Evolutionary conservation across 805 yeast species (phyloP).

Genomic region (Cyberlindnera sargentensis): DNA sequence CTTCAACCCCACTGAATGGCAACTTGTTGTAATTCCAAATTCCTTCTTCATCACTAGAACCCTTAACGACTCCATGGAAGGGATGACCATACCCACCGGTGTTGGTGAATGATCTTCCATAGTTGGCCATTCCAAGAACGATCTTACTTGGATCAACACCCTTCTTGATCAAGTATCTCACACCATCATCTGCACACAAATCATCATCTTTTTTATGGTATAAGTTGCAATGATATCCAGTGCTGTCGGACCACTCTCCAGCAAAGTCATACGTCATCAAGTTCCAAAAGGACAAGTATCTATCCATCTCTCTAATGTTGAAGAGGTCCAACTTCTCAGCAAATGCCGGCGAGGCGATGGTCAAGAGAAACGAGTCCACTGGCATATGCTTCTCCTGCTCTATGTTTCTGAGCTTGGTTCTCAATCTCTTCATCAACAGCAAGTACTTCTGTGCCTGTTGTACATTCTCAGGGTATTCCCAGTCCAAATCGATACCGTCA

Average conservation of each 20-base stretch:
- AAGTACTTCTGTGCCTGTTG: conserved; percentile 40
- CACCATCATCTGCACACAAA: conserved; percentile 42
- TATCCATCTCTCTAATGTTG: conserved; percentile 48
- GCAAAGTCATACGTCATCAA: conserved; percentile 87
- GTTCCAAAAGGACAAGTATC: conserved; percentile 63
- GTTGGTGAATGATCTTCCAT: conserved; percentile 54
- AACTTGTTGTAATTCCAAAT: conserved; percentile 50
- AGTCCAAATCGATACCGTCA: conserved; percentile 91
- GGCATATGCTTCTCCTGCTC: conserved; percentile 25
- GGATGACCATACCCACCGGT: conserved; percentile 35
- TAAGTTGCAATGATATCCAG: conserved; percentile 69
- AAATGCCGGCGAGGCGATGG: conserved; percentile 76
- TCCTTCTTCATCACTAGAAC: conserved; percentile 39
- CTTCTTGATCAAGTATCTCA: conserved; percentile 33
- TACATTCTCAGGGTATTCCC: conserved; percentile 73
- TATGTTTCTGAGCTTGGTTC: conserved; percentile 31
- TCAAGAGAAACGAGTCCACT: conserved; percentile 36
- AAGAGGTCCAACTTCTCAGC: conserved; percentile 35
- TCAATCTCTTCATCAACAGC: conserved; percentile 34
- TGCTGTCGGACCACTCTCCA: conserved; percentile 64
- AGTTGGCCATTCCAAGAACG: conserved; percentile 80
- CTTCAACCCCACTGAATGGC: conserved; percentile 38
- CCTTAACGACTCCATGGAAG: conserved; percentile 38
- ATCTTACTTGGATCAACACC: conserved; percentile 47
- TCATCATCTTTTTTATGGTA: conserved; percentile 29